Evolutionary conservation across 1,284 basidiomycete genomes (phyloP).

Genomic region (Trametes hirsuta): DNA sequence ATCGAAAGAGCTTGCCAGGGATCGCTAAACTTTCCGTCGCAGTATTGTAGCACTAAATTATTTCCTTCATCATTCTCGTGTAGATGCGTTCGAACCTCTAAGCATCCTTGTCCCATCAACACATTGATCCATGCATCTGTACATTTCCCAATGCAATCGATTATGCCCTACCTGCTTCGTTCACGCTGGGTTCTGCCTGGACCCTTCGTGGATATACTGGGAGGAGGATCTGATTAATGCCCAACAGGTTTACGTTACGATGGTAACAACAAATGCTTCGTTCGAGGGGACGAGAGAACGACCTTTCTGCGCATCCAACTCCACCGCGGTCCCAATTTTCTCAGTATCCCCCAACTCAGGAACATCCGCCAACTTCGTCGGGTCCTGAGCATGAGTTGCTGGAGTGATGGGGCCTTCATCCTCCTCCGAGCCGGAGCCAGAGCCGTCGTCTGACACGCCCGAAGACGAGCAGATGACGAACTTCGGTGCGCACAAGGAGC

Average conservation of each 20-base stretch:
- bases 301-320: not conserved
- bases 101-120: not conserved
- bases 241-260: not conserved
- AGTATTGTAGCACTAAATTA: conserved; percentile 27
- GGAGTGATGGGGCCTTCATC: conserved; percentile 26
- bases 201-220: not conserved
- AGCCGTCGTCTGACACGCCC: conserved; percentile 8
- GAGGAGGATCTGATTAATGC: not conserved
- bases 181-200: not conserved
- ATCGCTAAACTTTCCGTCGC: not conserved
- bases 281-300: not conserved
- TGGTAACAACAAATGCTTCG: not conserved
- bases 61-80: conserved; percentile 9
- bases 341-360: conserved; percentile 19
- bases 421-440: conserved; percentile 12
- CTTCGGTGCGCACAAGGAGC: not conserved
- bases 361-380: conserved; percentile 16
- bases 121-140: not conserved
- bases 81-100: not conserved
- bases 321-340: conserved; percentile 12
- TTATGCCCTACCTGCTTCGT: too few relatives aligned
- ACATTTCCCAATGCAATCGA: too few relatives aligned
- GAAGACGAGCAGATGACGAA: conserved; percentile 17
- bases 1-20: not conserved
- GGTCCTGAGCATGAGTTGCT: conserved; percentile 18